These are phyloP conservation scores for Singerocomus inundabilis DNA, from an alignment of 1,284 basidiomycete genomes.

Conservation along the genomic window DNA sequence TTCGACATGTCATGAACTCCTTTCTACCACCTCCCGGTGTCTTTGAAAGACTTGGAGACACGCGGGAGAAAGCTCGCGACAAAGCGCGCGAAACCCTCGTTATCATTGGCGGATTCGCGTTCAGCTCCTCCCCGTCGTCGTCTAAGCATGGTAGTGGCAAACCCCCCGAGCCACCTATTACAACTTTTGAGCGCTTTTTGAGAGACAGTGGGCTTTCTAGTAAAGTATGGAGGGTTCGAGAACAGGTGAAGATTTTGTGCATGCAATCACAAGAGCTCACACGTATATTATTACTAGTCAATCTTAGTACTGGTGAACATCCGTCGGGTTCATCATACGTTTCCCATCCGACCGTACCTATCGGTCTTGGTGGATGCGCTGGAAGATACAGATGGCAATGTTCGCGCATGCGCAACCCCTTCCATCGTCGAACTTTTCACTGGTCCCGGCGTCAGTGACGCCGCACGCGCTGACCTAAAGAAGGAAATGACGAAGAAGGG, in stretches of 20 bases:
- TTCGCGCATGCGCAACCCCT: constrained; percentile 81
- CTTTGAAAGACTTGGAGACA: constrained; percentile 82
- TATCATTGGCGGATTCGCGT: constrained; percentile 68
- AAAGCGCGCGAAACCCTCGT: constrained; percentile 77
- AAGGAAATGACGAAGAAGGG: constrained; percentile 84
- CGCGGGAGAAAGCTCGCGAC: constrained; percentile 65
- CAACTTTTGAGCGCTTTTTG: constrained; percentile 74
- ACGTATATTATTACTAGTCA: constrained; percentile 41
- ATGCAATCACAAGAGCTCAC: not conserved
- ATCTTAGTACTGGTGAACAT: constrained; percentile 67
- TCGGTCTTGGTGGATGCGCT: constrained; percentile 78
- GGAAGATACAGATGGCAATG: constrained; percentile 88
- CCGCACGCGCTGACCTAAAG: constrained; percentile 90
- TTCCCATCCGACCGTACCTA: constrained; percentile 85
- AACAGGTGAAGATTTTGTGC: constrained; percentile 59
- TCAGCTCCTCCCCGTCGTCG: constrained; percentile 49
- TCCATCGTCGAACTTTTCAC: constrained; percentile 86
- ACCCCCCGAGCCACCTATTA: constrained; percentile 71
- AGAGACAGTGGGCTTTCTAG: constrained; percentile 72
- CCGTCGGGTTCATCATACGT: constrained; percentile 61
- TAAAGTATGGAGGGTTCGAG: constrained; percentile 79
- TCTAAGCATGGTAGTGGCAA: constrained; percentile 61
- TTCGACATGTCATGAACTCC: constrained; percentile 64
- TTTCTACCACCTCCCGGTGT: constrained; percentile 74
- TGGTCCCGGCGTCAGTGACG: constrained; percentile 75